Conservation (phyloP, 345 rosid species). For the Brassica rapa region DNA sequence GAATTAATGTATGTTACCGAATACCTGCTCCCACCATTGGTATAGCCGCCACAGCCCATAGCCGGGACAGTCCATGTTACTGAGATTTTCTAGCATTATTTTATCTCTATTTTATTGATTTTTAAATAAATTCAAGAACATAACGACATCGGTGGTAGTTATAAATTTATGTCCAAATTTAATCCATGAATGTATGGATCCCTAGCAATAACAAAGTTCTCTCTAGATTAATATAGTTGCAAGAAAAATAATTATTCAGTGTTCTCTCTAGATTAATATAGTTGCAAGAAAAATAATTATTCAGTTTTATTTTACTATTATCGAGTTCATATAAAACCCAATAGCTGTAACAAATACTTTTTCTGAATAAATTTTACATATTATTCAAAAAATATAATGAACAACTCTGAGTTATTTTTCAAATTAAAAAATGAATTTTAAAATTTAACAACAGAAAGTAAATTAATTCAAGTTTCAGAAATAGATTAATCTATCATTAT, state of each 20-base stretch:
- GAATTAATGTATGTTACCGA: background rate
- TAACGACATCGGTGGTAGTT: constrained; percentile 29
- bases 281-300: background rate
- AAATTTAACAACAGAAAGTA: background rate
- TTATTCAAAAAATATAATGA: too few species aligned
- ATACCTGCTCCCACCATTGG: constrained; percentile 34
- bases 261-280: background rate
- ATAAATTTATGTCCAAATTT: background rate
- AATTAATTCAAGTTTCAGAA: background rate
- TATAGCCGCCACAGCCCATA: constrained; percentile 30
- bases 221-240: background rate
- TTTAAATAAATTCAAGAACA: constrained; percentile 10
- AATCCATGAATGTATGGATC: background rate
- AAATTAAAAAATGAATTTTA: background rate
- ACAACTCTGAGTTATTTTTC: background rate
- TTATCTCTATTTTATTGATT: constrained; percentile 2
- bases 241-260: background rate
- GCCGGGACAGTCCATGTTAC: constrained; percentile 32
- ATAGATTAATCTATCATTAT: background rate
- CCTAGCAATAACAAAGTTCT: background rate
- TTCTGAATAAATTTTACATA: too few species aligned
- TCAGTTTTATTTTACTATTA: background rate
- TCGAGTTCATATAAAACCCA: background rate
- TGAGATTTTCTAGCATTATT: constrained; percentile 8
- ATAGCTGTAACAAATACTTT: too few species aligned